Percentiles rank a stretch among this genome's conserved stretches.
These are phyloP conservation scores for Penicillium cinerascens DNA, from an alignment of 495 filamentous ascomycete species.

Conservation along the genomic window DNA sequence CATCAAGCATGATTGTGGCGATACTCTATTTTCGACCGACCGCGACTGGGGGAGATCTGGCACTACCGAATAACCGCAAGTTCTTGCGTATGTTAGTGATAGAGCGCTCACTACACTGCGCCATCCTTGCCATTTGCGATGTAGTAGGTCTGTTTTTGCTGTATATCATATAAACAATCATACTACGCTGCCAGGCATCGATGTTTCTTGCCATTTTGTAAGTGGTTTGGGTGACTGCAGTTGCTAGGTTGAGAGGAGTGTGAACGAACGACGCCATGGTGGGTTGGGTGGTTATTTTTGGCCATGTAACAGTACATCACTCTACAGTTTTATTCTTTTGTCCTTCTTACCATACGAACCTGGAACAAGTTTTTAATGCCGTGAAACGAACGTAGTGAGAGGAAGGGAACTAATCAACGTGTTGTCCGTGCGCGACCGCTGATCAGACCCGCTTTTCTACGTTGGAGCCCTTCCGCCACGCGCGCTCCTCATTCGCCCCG, in stretches of 20 bases:
- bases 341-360: slow-evolving; percentile 3
- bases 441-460: too few species aligned
- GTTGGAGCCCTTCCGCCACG: too few species aligned
- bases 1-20: background rate
- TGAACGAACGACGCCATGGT: background rate
- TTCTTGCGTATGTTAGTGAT: background rate
- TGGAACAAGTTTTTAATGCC: slow-evolving; percentile 1
- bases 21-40: background rate
- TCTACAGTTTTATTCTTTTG: slow-evolving; percentile 3
- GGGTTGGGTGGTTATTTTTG: slow-evolving; percentile 3
- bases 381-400: too few species aligned
- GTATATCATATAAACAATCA: too few species aligned
- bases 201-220: background rate
- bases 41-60: background rate
- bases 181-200: too few species aligned
- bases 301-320: slow-evolving; percentile 8
- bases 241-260: slow-evolving; percentile 5
- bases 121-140: background rate
- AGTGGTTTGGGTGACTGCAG: background rate
- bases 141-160: too few species aligned
- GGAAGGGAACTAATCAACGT: too few species aligned
- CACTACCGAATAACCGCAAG: background rate
- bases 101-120: background rate
- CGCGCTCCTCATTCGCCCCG: too few species aligned
- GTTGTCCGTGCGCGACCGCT: too few species aligned